Conservation (phyloP, 2,329 filamentous ascomycete species). For the Sporothrix luriei region DNA sequence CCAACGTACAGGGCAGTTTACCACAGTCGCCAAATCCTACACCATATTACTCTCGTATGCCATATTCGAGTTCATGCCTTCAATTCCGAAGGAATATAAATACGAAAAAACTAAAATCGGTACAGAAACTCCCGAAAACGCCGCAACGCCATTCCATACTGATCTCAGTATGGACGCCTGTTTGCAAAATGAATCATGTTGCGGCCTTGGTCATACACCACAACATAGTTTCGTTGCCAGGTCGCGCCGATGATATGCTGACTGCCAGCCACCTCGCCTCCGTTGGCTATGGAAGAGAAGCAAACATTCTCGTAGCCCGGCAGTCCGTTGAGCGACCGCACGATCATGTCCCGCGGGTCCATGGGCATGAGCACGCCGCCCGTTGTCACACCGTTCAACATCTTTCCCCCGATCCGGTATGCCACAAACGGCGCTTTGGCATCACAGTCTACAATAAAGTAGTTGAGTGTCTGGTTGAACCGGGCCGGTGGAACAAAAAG, state of each 20-base stretch:
- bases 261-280: neutral
- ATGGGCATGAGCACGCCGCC: constrained; percentile 9
- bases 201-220: constrained; percentile 35
- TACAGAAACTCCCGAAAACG: neutral
- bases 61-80: neutral
- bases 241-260: constrained; percentile 33
- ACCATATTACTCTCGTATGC: too few species aligned
- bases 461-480: constrained; percentile 30
- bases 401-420: constrained; percentile 25
- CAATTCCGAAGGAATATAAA: neutral
- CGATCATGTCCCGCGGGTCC: neutral
- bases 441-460: constrained; percentile 29
- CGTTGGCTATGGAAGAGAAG: constrained; percentile 10
- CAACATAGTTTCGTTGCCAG: constrained; percentile 36
- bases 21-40: neutral
- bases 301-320: constrained; percentile 8
- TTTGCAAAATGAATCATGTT: constrained; percentile 36
- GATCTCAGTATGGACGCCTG: constrained; percentile 18
- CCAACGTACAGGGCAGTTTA: neutral
- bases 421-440: constrained; percentile 29
- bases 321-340: neutral
- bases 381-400: neutral
- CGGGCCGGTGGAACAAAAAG: constrained; percentile 30
- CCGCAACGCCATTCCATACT: neutral
- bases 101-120: neutral